Conservation (phyloP, 306 rosid genomes). For the Sechiopsis laciniata region DNA sequence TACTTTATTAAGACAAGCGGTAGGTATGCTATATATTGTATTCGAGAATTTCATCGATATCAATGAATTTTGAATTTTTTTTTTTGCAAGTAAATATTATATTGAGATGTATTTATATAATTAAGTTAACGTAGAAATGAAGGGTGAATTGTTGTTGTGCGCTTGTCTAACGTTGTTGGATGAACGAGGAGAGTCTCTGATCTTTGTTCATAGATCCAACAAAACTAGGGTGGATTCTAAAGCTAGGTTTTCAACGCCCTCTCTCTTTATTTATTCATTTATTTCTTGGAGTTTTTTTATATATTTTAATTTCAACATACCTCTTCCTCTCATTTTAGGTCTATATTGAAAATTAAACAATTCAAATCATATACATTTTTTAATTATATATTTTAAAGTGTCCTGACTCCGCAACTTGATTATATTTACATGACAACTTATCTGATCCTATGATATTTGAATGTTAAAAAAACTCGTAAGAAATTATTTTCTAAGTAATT, state of each 20-base stretch:
- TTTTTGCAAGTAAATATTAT: background rate
- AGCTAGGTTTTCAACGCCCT: conserved; percentile 6
- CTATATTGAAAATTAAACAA: background rate
- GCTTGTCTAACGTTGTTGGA: conserved; percentile 18
- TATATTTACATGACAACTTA: no score
- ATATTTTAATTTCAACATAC: conserved; percentile 1
- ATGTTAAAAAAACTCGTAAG: no score
- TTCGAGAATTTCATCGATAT: background rate
- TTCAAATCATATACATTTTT: no score
- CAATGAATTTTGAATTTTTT: background rate
- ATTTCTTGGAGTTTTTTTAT: background rate
- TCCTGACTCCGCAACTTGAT: no score
- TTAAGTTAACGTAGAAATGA: no score
- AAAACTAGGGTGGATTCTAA: background rate
- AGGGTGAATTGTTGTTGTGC: background rate
- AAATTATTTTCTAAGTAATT: no score
- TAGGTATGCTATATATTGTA: no score
- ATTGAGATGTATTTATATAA: no score
- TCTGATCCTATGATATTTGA: no score
- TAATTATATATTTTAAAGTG: no score
- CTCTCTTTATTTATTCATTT: background rate
- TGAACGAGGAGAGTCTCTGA: conserved; percentile 5
- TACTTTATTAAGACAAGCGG: no score
- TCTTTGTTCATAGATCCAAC: background rate
- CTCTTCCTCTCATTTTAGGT: background rate